Conservation (phyloP, 148 eudicot species). For the Spergularia bocconei region DNA sequence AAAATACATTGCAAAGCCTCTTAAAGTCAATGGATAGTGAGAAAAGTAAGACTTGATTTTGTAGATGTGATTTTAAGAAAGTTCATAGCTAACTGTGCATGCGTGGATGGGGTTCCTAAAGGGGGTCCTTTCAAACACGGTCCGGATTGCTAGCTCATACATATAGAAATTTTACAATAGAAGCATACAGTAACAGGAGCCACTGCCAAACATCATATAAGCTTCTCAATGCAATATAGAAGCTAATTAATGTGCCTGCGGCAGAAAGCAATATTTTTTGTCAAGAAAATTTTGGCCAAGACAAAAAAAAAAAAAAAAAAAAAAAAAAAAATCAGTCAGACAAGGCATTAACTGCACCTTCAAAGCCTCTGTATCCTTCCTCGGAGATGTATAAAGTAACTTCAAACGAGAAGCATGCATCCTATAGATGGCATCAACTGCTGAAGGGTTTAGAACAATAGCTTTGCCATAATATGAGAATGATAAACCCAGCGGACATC, state of each 20-base stretch:
- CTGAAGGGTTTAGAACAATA: conserved; percentile 73
- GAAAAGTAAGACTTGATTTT: not conserved
- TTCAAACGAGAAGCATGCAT: conserved; percentile 99
- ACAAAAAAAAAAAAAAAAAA: not conserved
- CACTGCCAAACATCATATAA: not conserved
- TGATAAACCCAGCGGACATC: conserved; percentile 57
- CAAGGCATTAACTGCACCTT: conserved; percentile 48
- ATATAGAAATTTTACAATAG: not conserved
- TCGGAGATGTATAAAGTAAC: conserved; percentile 67
- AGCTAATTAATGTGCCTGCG: not conserved
- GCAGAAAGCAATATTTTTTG: not conserved
- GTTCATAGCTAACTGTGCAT: too few relatives aligned
- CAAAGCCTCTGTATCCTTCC: conserved; percentile 55
- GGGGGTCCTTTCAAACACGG: too few relatives aligned
- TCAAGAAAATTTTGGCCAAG: not conserved
- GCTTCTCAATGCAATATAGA: not conserved
- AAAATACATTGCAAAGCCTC: not conserved
- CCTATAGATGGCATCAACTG: conserved; percentile 94
- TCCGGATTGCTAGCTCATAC: too few relatives aligned
- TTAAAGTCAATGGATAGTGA: not conserved
- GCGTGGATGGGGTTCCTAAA: too few relatives aligned
- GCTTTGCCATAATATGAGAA: conserved; percentile 76
- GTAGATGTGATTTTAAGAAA: too few relatives aligned
- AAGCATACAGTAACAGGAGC: not conserved
- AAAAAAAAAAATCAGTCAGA: conserved; percentile 5